Conservation (phyloP, 768 basidiomycete species). For the Pleurotus djamor region DNA sequence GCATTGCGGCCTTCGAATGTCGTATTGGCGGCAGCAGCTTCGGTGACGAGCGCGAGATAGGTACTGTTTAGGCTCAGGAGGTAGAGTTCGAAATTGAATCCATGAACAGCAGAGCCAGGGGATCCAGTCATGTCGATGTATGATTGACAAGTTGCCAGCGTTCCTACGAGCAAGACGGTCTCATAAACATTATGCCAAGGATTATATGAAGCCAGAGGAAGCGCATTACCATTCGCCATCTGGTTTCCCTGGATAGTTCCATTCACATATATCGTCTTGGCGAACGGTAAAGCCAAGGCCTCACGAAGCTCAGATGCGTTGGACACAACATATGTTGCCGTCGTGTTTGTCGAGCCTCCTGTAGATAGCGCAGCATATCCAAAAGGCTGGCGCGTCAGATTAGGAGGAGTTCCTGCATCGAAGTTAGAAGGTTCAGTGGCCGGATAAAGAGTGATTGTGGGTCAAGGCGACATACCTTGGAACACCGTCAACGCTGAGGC, state of each 20-base stretch:
- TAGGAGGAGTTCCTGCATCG: background rate
- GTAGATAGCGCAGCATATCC: constrained; percentile 11
- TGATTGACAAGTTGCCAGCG: constrained; percentile 7
- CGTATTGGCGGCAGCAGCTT: constrained; percentile 10
- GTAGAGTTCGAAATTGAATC: constrained; percentile 14
- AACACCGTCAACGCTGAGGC: background rate
- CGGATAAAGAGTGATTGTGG: background rate
- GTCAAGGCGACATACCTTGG: background rate
- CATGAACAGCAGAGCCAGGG: constrained; percentile 10
- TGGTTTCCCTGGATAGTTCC: constrained; percentile 16
- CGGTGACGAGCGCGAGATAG: constrained; percentile 9
- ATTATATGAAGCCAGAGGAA: background rate
- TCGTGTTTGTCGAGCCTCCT: constrained; percentile 10
- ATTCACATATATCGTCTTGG: constrained; percentile 15
- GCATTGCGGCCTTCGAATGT: constrained; percentile 17
- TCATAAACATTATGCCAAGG: background rate
- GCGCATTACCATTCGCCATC: constrained; percentile 8
- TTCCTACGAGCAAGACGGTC: background rate
- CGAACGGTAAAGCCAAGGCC: constrained; percentile 11
- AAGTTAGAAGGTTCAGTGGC: background rate
- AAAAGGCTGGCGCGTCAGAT: constrained; percentile 8
- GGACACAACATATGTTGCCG: constrained; percentile 12
- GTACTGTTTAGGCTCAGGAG: constrained; percentile 13
- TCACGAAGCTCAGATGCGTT: constrained; percentile 12
- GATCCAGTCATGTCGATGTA: constrained; percentile 12